Base-by-base conservation (phyloP, 768 basidiomycete genomes). In the Mycena vulgaris region DNA sequence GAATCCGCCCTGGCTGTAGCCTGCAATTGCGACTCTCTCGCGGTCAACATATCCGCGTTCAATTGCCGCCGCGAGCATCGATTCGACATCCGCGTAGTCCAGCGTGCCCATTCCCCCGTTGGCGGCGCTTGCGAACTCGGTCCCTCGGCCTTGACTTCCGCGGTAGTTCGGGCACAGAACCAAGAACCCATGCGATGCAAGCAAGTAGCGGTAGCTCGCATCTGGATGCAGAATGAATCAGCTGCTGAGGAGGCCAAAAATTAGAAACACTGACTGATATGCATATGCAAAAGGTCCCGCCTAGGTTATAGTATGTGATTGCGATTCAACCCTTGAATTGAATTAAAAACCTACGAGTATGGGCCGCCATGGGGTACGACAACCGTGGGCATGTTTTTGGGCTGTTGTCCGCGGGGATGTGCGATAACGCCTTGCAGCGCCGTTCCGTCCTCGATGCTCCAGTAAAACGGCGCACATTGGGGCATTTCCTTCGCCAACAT, bases 1-100 rank as follows among this genome's bases (percentile, higher is more conserved):
- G 35, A 66, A 73, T 17, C 71, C 71, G 14, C 71, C 71, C 42
- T 73, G 68, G 48, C 71, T 73, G 53, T 66, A 73, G 33, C 71
- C 71, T 42, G 71, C 71, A 31, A 73, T 69, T 21, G 71, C 71
- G 25, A 73, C 71, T 16, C 66, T 69, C 1, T 60, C 55, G 7
- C 45, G 68, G 40, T 69, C 30, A 2, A 33, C 56, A 19, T 52
- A 68, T 19, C 71, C 71, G 8, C 64, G 68, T 28, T 45, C 40
- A 48, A 73, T 66, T 8, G 71, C 63, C 11, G 59, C 67, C 11
- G 53, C 60, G 5, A 73, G 68, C 71, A 73, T 73, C n/a, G 62
- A 68, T 35, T 73, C 71, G 23, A 65, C 55, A 21, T 73, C 71
- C 30, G 68, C 48, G 28, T 73, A 73, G 42, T 73, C 71, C 19